Evolutionary conservation across 805 yeast genomes (phyloP), one percentile per base, ranked within the genome.

Genomic region (Saturnispora serradocipensis): DNA sequence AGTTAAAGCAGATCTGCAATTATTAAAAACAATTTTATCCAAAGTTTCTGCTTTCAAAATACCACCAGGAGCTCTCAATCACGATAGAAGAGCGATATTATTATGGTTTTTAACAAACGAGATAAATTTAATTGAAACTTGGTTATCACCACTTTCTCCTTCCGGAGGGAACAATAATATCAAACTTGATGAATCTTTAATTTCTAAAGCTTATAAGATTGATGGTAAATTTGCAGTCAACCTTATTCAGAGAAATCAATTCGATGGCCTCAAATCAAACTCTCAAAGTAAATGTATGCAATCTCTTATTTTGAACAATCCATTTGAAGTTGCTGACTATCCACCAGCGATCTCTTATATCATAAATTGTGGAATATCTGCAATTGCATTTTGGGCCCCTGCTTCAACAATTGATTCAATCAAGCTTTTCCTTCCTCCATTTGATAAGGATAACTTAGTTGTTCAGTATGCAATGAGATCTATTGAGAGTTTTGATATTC

Each of bases 381-480:
- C 54, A 24, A 56, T 63, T 32, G 61, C 55, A 61, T 81, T 81
- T 61, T 90, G 95, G 95, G 73, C 75, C 20, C 80, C 88, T 0
- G 77, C 84, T 27, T 73, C 87, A 13, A 98, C 98, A 3, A 74
- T 91, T 46, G 89, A 86, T 60, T 81, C 96, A 1, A 88, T 93
- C 59, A 86, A 85, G 53, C 72, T 88, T 58, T 88, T 93, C 63
- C 71, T 85, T 58, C 95, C 95, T 3, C 82, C 84, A 10, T 81
- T 76, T 63, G 82, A 84, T 34, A 68, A 68, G 32, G 78, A 86
- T 60, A 81, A 93, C 0, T 76, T 72, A 58, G 72, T 88, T 22
- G 68, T 88, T 53, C 99, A 93, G 67, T 93, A 84, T 63, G 84
- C 96, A 13, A 85, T 91, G 85, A 76, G 95, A 59, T 86, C 97